Conservation (phyloP, 805 yeast genomes). For the Ogataea trehalophila region DNA sequence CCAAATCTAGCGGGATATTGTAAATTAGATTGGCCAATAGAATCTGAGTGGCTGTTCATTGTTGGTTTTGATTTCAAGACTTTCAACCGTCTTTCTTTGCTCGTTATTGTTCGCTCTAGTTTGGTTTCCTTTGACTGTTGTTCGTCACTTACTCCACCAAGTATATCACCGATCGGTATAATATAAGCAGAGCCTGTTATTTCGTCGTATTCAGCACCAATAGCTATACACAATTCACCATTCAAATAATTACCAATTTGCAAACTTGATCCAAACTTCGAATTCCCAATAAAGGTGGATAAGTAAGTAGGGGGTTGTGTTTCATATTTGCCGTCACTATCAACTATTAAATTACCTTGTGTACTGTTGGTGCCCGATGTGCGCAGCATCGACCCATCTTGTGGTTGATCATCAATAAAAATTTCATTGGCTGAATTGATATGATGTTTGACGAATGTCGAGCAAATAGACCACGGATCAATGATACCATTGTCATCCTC, state of each 20-base stretch:
- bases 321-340: neutral
- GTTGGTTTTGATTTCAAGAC: neutral
- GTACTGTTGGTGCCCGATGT: neutral
- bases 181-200: constrained; percentile 40
- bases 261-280: constrained; percentile 45
- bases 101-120: neutral
- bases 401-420: neutral
- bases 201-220: constrained; percentile 48
- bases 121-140: neutral
- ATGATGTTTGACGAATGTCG: constrained; percentile 11
- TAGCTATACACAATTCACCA: constrained; percentile 36
- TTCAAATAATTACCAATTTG: constrained; percentile 38
- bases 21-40: constrained; percentile 3
- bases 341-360: neutral
- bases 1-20: constrained; percentile 41
- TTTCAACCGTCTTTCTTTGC: neutral
- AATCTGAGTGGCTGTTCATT: neutral
- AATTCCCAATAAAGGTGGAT: constrained; percentile 22
- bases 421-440: neutral
- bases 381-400: neutral
- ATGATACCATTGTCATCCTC: neutral
- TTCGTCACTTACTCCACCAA: neutral
- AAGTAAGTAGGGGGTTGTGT: constrained; percentile 5
- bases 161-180: constrained; percentile 34
- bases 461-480: constrained; percentile 35